These are phyloP conservation scores for Phialophora chinensis DNA, from an alignment of 2,329 filamentous ascomycete genomes.

Conservation along the genomic window DNA sequence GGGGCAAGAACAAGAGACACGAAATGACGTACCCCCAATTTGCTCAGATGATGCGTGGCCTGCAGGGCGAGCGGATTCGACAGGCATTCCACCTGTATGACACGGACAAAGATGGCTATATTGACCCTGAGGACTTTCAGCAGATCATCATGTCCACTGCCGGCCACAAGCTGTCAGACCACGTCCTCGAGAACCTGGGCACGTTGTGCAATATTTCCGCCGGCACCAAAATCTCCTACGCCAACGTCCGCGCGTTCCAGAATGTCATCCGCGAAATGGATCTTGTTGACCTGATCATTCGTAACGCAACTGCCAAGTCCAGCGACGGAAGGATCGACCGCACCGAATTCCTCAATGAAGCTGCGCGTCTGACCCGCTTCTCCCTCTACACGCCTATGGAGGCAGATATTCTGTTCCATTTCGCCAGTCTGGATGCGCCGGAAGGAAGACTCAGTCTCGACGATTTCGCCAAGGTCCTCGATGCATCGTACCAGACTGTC, in stretches of 20 bases:
- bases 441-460: conserved; percentile 79
- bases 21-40: conserved; percentile 95
- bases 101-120: conserved; percentile 89
- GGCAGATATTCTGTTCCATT: conserved; percentile 97
- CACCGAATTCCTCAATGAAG: conserved; percentile 92
- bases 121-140: conserved; percentile 94
- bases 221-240: conserved; percentile 93
- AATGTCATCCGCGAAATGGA: conserved; percentile 99
- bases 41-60: conserved; percentile 93
- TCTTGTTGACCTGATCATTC: conserved; percentile 89
- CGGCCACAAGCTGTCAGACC: conserved; percentile 95
- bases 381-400: conserved; percentile 98
- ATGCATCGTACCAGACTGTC: conserved; percentile 81
- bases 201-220: conserved; percentile 94
- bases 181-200: conserved; percentile 86
- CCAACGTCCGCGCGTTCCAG: conserved; percentile 96
- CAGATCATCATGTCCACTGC: conserved; percentile 93
- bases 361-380: conserved; percentile 87
- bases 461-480: conserved; percentile 94
- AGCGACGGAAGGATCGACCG: conserved; percentile 90
- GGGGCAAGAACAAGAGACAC: conserved; percentile 84
- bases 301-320: conserved; percentile 83
- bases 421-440: conserved; percentile 88
- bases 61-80: conserved; percentile 93
- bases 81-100: conserved; percentile 95